Evolutionary conservation across 1,139 yeast species (phyloP), one percentile per base, ranked within the genome.

Genomic region (Pneumocystis jirovecii): DNA sequence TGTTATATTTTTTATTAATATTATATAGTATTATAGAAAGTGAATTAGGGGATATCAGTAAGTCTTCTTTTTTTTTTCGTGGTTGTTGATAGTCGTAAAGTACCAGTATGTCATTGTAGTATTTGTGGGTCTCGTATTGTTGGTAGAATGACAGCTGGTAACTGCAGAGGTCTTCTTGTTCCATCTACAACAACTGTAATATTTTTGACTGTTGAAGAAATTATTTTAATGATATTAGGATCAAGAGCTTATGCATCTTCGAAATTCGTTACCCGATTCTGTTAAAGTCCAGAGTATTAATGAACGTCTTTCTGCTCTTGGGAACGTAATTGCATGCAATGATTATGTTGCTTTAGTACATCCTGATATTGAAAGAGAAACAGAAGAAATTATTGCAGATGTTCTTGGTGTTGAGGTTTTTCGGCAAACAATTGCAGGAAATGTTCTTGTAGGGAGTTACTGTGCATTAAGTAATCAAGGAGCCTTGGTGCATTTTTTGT

Each of bases 331-430:
- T 74, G 93, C 98, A 78, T 93, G 98, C 79, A 95, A 95, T 78
- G 99, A 95, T 77, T 95, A 95, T 76, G 98, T 95, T 72, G 99
- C 99, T 3, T 82, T 95, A 70, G 98, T 95, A 64, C 99, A 95
- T 77, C 99, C 99, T 65, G 99, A 95, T 79, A 89, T 95, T 70
- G 98, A 95, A 80, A 86, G 98, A 75, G 99, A 95, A 78, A 95
- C 98, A 65, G 99, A 95, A 79, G 99, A 95, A 79, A 81, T 95
- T 73, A 95, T 95, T 74, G 96, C 98, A 63, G 99, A 95, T 77
- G 96, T 91, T n/a, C 82, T 95, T 69, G 98, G 98, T 68, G 99
- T 95, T 65, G 99, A 95, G 78, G 99, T 95, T 61, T 95, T 95
- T 83, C 86, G 98, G 79, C 98, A 93, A 79, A 95, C 98, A 65